Evolutionary conservation across 2,329 filamentous ascomycete species (phyloP).

Genomic region (Botrytis aclada): DNA sequence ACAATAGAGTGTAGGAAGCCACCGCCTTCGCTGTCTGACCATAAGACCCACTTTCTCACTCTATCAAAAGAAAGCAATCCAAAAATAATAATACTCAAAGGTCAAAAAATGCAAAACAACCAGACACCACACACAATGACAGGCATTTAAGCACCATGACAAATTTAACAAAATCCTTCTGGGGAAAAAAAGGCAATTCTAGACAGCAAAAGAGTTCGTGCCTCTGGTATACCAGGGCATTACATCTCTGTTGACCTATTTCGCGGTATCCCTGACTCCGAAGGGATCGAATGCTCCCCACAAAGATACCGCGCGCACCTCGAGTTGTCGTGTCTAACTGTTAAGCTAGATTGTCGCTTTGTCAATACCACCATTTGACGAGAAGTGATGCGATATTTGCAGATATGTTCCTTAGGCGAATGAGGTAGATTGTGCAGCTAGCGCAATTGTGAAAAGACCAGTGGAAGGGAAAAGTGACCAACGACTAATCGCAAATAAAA

Average conservation of each 20-base stretch:
- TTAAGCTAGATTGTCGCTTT: slow-evolving; percentile 1
- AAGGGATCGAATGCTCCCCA: slow-evolving; percentile 8
- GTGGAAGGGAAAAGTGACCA: background rate
- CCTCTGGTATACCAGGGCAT: background rate
- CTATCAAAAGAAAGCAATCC: background rate
- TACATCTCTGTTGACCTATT: background rate
- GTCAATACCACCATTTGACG: slow-evolving; percentile 12
- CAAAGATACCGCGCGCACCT: slow-evolving; percentile 9
- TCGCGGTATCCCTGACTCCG: slow-evolving; percentile 5
- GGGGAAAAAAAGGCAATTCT: background rate
- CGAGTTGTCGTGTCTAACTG: slow-evolving; percentile 7
- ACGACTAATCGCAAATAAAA: background rate
- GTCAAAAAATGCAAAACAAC: background rate
- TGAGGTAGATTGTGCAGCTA: background rate
- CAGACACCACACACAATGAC: background rate
- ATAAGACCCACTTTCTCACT: background rate
- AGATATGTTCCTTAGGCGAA: background rate
- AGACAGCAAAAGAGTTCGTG: background rate
- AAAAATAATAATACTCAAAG: background rate
- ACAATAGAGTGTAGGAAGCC: background rate
- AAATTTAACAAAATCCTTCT: background rate
- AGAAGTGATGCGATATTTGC: background rate
- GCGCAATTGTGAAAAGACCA: background rate
- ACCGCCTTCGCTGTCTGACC: background rate
- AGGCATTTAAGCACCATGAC: too few species aligned